These are phyloP conservation scores for Leucocoprinus leucothites DNA, from an alignment of 768 basidiomycete genomes.

Conservation along the genomic window DNA sequence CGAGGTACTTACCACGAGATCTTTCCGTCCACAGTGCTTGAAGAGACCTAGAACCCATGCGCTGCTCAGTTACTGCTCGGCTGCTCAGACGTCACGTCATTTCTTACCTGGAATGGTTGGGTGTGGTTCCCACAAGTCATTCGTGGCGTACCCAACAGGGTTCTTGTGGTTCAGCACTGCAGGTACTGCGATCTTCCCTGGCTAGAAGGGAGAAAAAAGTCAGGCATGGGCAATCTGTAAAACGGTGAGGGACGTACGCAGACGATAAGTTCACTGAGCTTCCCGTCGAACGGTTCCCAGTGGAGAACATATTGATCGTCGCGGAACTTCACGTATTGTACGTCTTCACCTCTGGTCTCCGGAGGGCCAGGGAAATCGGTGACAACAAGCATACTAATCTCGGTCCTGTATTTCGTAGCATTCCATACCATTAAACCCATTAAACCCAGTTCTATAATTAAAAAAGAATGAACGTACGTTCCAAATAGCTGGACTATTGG, in stretches of 20 bases:
- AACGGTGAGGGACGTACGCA: constrained; percentile 13
- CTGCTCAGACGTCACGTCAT: not conserved
- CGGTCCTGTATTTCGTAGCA: constrained; percentile 14
- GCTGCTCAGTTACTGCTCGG: not conserved
- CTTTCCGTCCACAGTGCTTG: constrained; percentile 19
- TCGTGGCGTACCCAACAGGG: constrained; percentile 18
- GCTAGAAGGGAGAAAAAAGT: not conserved
- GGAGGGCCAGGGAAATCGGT: constrained; percentile 4
- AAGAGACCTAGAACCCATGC: constrained; percentile 12
- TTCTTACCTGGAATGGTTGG: constrained; percentile 15
- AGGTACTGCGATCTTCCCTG: constrained; percentile 15
- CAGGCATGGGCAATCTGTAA: not conserved
- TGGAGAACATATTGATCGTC: constrained; percentile 10
- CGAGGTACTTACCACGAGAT: constrained; percentile 20
- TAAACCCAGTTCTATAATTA: not conserved
- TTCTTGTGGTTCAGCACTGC: constrained; percentile 19
- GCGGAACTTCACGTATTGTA: constrained; percentile 11
- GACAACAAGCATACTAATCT: constrained; percentile 12
- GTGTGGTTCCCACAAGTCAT: constrained; percentile 20
- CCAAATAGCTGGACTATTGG: constrained; percentile 9
- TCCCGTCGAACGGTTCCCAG: constrained; percentile 7
- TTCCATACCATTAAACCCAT: not conserved
- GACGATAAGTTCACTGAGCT: constrained; percentile 17
- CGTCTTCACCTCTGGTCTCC: constrained; percentile 7
- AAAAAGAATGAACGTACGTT: constrained; percentile 2